Percentiles rank a stretch among this genome's conserved stretches.
Evolutionary conservation across 345 rosid genomes (phyloP).

Genomic region (Eucalyptus sideroxylon): DNA sequence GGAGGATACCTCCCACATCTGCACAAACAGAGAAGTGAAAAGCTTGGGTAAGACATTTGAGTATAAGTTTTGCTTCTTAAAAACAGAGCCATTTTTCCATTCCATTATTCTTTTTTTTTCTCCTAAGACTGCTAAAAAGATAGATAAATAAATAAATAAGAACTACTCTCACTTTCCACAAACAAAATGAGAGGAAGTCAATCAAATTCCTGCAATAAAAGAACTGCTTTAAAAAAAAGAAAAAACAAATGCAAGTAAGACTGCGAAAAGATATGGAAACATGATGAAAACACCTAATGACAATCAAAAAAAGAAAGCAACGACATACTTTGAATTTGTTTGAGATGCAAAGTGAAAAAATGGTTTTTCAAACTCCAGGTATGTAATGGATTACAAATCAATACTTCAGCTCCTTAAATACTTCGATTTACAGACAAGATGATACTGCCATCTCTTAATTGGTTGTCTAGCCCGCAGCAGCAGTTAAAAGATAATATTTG

Average conservation of each 20-base stretch:
- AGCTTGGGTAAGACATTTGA: neutral
- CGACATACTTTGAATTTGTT: neutral
- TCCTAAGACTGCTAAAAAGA: neutral
- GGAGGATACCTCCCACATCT: conserved; percentile 99
- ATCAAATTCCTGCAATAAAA: neutral
- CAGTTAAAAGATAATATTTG: neutral
- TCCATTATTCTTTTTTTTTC: neutral
- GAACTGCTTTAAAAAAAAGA: neutral
- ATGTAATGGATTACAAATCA: neutral
- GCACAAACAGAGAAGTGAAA: neutral
- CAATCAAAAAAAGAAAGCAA: neutral
- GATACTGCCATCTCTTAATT: neutral
- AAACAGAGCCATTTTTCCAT: neutral
- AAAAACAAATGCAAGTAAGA: neutral
- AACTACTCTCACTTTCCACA: neutral
- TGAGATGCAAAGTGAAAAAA: neutral
- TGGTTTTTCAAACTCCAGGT: neutral
- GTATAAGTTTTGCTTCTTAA: neutral
- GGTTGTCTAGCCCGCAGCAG: neutral
- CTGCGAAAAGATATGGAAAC: neutral
- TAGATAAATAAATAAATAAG: neutral
- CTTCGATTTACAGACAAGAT: neutral
- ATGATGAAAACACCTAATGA: neutral
- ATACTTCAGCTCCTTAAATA: neutral
- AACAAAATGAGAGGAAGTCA: neutral